Conservation (phyloP, 2,329 filamentous ascomycete genomes). For the Microdochium bolleyi region DNA sequence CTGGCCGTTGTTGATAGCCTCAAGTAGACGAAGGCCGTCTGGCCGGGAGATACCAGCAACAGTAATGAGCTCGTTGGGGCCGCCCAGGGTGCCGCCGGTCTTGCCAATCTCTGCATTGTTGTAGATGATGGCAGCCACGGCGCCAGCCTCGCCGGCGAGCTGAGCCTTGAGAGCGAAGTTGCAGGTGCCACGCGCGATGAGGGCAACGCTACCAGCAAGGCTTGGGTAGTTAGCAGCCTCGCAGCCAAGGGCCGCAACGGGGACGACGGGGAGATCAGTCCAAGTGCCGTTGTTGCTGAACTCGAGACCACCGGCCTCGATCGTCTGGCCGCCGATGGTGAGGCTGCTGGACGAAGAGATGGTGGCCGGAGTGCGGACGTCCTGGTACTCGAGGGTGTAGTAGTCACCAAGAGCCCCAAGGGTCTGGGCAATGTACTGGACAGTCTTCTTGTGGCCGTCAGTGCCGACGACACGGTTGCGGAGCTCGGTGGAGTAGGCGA, state of each 20-base stretch:
- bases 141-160: constrained; percentile 44
- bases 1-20: constrained; percentile 17
- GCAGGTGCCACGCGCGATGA: constrained; percentile 48
- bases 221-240: constrained; percentile 37
- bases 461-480: constrained; percentile 24
- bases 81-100: constrained; percentile 41
- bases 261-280: constrained; percentile 28
- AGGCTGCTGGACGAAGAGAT: constrained; percentile 10
- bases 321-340: constrained; percentile 10
- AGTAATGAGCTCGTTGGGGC: constrained; percentile 34
- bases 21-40: constrained; percentile 20
- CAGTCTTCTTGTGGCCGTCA: constrained; percentile 22
- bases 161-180: constrained; percentile 47
- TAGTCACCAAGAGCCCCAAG: constrained; percentile 22
- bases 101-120: constrained; percentile 41
- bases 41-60: constrained; percentile 37
- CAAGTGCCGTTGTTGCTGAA: constrained; percentile 24
- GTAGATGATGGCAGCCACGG: constrained; percentile 46
- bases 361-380: constrained; percentile 16
- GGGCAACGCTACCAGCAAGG: constrained; percentile 41
- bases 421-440: constrained; percentile 23
- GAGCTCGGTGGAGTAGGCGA: constrained; percentile 18
- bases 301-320: constrained; percentile 26
- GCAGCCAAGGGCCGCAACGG: constrained; percentile 42
- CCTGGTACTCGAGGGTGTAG: constrained; percentile 21